phyloP scores from a whole-genome alignment of 2,329 filamentous ascomycete species.

The Seiridium cupressi region DNA sequence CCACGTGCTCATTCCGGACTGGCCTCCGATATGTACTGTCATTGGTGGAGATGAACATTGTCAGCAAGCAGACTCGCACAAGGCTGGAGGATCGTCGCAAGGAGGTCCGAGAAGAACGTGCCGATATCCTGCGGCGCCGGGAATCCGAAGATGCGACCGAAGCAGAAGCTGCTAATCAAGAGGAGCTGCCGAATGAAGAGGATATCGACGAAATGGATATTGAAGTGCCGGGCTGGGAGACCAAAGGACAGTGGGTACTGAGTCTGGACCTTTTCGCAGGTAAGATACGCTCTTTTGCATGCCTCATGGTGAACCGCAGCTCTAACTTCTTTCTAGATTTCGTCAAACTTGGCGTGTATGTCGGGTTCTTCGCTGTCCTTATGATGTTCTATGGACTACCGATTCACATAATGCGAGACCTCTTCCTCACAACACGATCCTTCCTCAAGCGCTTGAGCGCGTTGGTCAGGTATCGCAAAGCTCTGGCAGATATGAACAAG shows the following conservation, averaged over 20 bases:
- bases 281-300: slow-evolving; percentile 36
- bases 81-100: slow-evolving; percentile 66
- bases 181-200: slow-evolving; percentile 61
- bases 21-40: slow-evolving; percentile 75
- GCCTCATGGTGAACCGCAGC: not conserved
- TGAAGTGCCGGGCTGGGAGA: slow-evolving; percentile 94
- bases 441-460: slow-evolving; percentile 89
- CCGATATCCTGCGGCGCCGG: slow-evolving; percentile 48
- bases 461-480: slow-evolving; percentile 85
- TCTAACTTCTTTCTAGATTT: slow-evolving; percentile 60
- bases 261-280: slow-evolving; percentile 81
- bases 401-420: slow-evolving; percentile 93
- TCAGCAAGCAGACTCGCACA: slow-evolving; percentile 69
- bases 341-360: slow-evolving; percentile 84
- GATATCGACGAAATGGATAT: slow-evolving; percentile 91
- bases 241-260: slow-evolving; percentile 90
- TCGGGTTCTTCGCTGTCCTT: slow-evolving; percentile 89
- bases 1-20: slow-evolving; percentile 78
- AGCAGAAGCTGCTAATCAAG: slow-evolving; percentile 44
- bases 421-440: slow-evolving; percentile 90
- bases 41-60: slow-evolving; percentile 73
- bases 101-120: slow-evolving; percentile 62
- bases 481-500: slow-evolving; percentile 89
- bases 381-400: slow-evolving; percentile 92
- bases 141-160: slow-evolving; percentile 44